These are phyloP conservation scores for Pseudopediastrum boryanum DNA, from an alignment of 139 green algal species.

Conservation along the genomic window DNA sequence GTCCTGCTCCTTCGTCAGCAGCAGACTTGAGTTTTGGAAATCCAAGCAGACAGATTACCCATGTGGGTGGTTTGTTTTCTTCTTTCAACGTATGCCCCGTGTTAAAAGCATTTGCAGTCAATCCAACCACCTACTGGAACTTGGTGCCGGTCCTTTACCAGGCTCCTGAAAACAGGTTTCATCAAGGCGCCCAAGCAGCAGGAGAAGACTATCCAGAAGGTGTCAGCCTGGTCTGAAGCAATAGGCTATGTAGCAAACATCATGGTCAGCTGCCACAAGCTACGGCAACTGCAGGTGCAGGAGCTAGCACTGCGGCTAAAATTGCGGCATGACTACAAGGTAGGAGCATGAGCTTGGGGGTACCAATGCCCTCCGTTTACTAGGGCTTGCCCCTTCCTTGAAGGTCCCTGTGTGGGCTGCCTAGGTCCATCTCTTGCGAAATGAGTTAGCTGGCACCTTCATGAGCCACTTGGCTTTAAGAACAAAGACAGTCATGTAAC, in stretches of 20 bases:
- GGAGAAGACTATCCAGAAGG: constrained; percentile 48
- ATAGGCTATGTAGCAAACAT: constrained; percentile 79
- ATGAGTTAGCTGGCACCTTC: too few relatives aligned
- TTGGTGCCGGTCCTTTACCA: constrained; percentile 34
- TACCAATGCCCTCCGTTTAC: too few relatives aligned
- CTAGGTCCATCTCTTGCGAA: too few relatives aligned
- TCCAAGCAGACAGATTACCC: too few relatives aligned
- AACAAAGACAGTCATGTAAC: too few relatives aligned
- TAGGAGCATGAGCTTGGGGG: background rate
- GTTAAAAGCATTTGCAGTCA: background rate
- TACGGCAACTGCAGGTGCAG: constrained; percentile 45
- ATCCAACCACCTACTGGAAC: background rate
- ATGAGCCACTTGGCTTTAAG: too few relatives aligned
- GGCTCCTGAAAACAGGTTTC: constrained; percentile 83
- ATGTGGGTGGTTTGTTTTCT: background rate
- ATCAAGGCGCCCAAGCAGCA: constrained; percentile 62
- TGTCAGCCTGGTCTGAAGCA: constrained; percentile 73
- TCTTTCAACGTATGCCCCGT: background rate
- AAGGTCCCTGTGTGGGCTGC: too few relatives aligned
- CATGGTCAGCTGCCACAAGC: constrained; percentile 51
- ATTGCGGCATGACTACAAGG: background rate
- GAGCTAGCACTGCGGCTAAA: constrained; percentile 52
- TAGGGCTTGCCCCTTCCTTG: too few relatives aligned
- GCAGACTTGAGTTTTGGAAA: background rate
- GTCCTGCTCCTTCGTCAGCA: too few relatives aligned